Evolutionary conservation across 768 basidiomycete genomes (phyloP).

Genomic region (Termitomyces sp.): DNA sequence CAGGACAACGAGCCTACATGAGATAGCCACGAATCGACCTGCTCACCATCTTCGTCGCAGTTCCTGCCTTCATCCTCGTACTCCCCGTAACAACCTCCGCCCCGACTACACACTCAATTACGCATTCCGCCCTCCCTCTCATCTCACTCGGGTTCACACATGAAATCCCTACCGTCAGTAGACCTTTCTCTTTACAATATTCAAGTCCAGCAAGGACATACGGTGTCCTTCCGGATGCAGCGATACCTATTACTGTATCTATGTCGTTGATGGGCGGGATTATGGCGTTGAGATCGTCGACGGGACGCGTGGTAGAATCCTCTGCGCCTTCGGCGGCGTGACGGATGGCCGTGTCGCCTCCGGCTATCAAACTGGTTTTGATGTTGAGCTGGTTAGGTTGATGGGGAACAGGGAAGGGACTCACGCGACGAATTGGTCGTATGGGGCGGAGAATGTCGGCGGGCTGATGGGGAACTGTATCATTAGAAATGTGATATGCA

Average conservation of each 20-base stretch:
- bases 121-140: constrained; percentile 18
- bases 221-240: constrained; percentile 29
- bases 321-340: constrained; percentile 25
- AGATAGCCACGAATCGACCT: background rate
- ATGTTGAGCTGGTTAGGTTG: background rate
- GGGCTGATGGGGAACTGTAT: constrained; percentile 11
- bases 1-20: background rate
- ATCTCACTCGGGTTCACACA: constrained; percentile 23
- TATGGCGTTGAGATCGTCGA: constrained; percentile 20
- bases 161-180: constrained; percentile 25
- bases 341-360: constrained; percentile 25
- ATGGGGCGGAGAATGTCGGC: constrained; percentile 21
- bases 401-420: background rate
- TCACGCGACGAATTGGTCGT: constrained; percentile 20
- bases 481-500: background rate
- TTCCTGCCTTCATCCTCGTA: constrained; percentile 30
- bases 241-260: constrained; percentile 28
- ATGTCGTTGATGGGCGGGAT: constrained; percentile 16
- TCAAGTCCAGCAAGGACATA: constrained; percentile 28
- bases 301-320: constrained; percentile 22
- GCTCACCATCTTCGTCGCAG: constrained; percentile 30
- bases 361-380: constrained; percentile 21
- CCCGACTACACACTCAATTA: constrained; percentile 25
- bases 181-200: constrained; percentile 15
- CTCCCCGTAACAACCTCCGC: constrained; percentile 28